These are phyloP conservation scores for Sporothrix schenckii DNA, from an alignment of 2,329 filamentous ascomycete species.

Conservation along the genomic window DNA sequence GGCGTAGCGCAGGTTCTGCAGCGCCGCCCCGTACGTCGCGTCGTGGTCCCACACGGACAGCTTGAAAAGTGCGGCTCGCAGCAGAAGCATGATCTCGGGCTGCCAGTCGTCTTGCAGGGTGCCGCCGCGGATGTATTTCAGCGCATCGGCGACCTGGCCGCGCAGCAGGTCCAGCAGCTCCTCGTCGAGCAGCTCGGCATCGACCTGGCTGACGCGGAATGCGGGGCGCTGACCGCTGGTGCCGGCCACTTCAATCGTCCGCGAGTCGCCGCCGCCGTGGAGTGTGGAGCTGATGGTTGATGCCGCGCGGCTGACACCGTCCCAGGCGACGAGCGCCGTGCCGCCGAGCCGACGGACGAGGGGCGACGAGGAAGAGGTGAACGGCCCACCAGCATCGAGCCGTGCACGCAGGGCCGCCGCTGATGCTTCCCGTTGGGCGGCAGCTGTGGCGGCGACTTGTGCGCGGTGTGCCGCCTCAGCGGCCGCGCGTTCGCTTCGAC, in stretches of 20 bases:
- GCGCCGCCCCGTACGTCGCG: constrained; percentile 87
- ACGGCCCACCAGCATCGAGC: constrained; percentile 40
- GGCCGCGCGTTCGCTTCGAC: constrained; percentile 74
- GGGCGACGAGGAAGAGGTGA: constrained; percentile 3
- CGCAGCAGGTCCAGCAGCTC: constrained; percentile 86
- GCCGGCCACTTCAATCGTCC: constrained; percentile 38
- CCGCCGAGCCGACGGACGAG: constrained; percentile 57
- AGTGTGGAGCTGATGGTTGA: not conserved
- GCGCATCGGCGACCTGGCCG: constrained; percentile 80
- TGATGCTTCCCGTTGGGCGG: constrained; percentile 28
- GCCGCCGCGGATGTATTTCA: constrained; percentile 79
- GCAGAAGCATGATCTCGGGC: constrained; percentile 75
- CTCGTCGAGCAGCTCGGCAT: constrained; percentile 92
- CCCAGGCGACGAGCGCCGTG: constrained; percentile 66
- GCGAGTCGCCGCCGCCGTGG: not conserved
- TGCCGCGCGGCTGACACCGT: constrained; percentile 52
- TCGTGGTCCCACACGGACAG: constrained; percentile 96
- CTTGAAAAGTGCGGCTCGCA: constrained; percentile 86
- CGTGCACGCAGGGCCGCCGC: constrained; percentile 47
- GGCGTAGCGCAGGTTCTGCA: constrained; percentile 89
- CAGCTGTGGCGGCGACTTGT: constrained; percentile 49
- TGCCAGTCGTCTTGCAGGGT: constrained; percentile 84
- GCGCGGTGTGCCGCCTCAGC: constrained; percentile 67
- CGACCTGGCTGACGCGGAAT: constrained; percentile 93
- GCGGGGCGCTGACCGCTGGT: constrained; percentile 73